Evolutionary conservation across 768 basidiomycete species (phyloP).

Genomic region (Nevesoporus exiguus): DNA sequence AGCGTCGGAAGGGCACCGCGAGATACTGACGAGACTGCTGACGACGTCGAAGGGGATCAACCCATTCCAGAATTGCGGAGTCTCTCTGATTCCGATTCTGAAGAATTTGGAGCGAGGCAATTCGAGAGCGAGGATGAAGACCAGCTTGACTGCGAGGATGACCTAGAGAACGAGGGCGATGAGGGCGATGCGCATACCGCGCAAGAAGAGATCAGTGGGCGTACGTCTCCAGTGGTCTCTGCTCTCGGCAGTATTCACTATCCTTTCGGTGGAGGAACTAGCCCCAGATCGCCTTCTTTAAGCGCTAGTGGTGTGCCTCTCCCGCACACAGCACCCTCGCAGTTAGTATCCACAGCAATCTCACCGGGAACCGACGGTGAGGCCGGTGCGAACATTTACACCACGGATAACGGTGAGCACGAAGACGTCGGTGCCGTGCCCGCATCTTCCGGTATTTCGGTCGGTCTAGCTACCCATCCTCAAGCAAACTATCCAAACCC

Average conservation of each 20-base stretch:
- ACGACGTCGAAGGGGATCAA: constrained; percentile 16
- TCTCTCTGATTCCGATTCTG: constrained; percentile 29
- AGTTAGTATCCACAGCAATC: constrained; percentile 10
- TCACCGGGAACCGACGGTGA: neutral
- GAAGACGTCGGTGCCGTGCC: neutral
- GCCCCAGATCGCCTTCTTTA: constrained; percentile 3
- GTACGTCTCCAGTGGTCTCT: constrained; percentile 26
- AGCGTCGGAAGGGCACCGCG: constrained; percentile 3
- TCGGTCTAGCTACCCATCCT: neutral
- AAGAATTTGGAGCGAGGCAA: constrained; percentile 15
- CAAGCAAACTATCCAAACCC: neutral
- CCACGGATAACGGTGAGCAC: constrained; percentile 6
- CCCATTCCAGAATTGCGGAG: constrained; percentile 25
- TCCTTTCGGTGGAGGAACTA: constrained; percentile 6
- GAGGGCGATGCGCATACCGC: constrained; percentile 25
- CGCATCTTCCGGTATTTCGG: constrained; percentile 3
- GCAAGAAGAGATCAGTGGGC: constrained; percentile 22
- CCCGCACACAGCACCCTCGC: constrained; percentile 1
- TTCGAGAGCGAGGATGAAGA: constrained; percentile 23
- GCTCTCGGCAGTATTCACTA: constrained; percentile 15
- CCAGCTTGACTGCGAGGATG: constrained; percentile 30
- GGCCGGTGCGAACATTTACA: neutral
- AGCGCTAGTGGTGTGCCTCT: neutral
- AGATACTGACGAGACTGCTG: constrained; percentile 9
- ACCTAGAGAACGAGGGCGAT: constrained; percentile 27